Base-by-base conservation (phyloP, 1,284 basidiomycete species). In the Microbotryomycetes sp. region DNA sequence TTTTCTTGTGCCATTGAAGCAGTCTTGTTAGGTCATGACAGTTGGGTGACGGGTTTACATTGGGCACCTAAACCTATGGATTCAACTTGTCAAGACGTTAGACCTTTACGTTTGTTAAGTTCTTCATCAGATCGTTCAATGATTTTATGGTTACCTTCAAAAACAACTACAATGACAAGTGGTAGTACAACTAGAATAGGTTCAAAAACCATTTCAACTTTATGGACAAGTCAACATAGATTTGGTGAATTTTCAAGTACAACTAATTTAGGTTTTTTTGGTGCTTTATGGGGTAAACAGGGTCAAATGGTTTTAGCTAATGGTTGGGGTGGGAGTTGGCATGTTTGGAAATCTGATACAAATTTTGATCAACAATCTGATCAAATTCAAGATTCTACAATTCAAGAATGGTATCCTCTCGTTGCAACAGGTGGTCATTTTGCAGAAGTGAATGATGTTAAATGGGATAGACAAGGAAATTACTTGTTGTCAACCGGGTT, bases 291-390 rank as follows among this genome's bases (percentile, higher is more conserved):
- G 90, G 71, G 76, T 0, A 52, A 69, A 9, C 72, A 76, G 46
- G 84, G 84, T 0, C 70, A 75, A n/a, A 84, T 87, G 45, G 86
- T 84, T 0, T 72, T 92, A 14, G 88, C 87, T 1, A 89, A 86
- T 82, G 92, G 91, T 0, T 97, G 93, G 92, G 85, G 84, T 54
- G 92, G 93, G 29, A 88, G 89, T 3, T 92, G 89, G 84, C 82
- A 92, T 71, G 81, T 89, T 52, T 97, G 92, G 92, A 76, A 76
- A 30, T 61, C 28, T 26, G 56, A 42, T 68, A 62, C 29, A 56
- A 61, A 19, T 12, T 9, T 19, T 12, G 36, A 42, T 42, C 22
- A 58, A 63, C 57, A 66, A 53, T 28, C 48, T 30, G 58, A 75
- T 56, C 74, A 73, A 1, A 81, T 82, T 54, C 76, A 76, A 2